Conservation (phyloP, 2,329 filamentous ascomycete species). For the Colletotrichum sansevieriae region DNA sequence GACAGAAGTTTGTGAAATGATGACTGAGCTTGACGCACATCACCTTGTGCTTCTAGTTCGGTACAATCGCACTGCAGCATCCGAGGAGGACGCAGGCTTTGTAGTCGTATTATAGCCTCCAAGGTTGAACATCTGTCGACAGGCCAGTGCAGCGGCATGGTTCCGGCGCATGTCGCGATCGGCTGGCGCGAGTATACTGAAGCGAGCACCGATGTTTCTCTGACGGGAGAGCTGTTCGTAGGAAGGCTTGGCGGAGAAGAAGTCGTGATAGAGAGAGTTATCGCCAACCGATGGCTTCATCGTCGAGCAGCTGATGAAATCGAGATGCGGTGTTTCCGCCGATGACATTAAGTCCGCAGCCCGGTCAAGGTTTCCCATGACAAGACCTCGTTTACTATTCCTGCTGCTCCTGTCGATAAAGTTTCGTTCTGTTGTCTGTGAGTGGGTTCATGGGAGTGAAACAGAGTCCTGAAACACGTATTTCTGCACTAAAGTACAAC, state of each 20-base stretch:
- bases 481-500: background rate
- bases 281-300: constrained; percentile 5
- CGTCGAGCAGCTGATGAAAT: background rate
- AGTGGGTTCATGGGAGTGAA: constrained; percentile 14
- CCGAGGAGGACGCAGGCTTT: background rate
- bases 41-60: background rate
- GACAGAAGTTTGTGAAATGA: constrained; percentile 11
- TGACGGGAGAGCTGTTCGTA: too few relatives aligned
- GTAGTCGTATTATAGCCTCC: background rate
- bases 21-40: background rate
- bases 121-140: background rate
- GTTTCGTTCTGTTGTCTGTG: constrained; percentile 8
- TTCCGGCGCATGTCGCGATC: background rate
- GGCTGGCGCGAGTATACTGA: background rate
- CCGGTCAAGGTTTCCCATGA: constrained; percentile 7
- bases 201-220: too few relatives aligned
- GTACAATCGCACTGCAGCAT: too few relatives aligned
- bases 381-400: background rate
- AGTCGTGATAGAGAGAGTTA: background rate
- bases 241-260: background rate
- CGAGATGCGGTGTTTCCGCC: background rate
- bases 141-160: constrained; percentile 4
- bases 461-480: constrained; percentile 29
- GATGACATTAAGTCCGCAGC: constrained; percentile 1
- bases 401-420: background rate